A percentile compares a stretch with the other conserved stretches of the same genome.
phyloP scores from a whole-genome alignment of 768 basidiomycete genomes.

The Trametes meyenii region DNA sequence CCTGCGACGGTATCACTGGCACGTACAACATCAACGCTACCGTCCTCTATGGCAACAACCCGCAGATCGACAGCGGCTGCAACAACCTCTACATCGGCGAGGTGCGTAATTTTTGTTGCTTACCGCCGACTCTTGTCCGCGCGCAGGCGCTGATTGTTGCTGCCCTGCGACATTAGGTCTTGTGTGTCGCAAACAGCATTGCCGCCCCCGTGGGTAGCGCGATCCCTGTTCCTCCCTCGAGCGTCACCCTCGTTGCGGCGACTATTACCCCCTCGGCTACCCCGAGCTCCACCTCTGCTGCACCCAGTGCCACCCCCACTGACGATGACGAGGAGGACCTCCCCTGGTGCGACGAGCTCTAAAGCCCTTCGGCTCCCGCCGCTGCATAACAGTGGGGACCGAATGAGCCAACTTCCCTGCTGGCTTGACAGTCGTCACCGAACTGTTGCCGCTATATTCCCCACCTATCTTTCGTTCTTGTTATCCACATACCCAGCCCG shows the following conservation, averaged over 20 bases:
- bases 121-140: not conserved
- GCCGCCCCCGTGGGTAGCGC: constrained; percentile 40
- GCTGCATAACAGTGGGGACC: not conserved
- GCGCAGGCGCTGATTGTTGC: not conserved
- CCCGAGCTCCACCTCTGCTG: constrained; percentile 6
- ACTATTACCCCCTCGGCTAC: constrained; percentile 27
- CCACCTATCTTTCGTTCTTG: constrained; percentile 2
- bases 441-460: not conserved
- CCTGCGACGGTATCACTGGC: constrained; percentile 54
- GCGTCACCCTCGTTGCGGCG: constrained; percentile 29
- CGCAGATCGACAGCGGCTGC: constrained; percentile 60
- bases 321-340: constrained; percentile 45
- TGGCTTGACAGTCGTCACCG: not conserved
- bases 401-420: not conserved
- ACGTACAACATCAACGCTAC: constrained; percentile 50
- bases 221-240: constrained; percentile 16
- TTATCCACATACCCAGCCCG: constrained; percentile 12
- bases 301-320: constrained; percentile 24
- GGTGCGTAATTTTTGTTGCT: constrained; percentile 44
- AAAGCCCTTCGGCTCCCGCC: constrained; percentile 9
- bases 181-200: constrained; percentile 51
- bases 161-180: constrained; percentile 40
- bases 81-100: constrained; percentile 76
- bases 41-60: constrained; percentile 70
- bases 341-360: constrained; percentile 57